Conservation (phyloP, 345 rosid genomes). For the Hibiscus trionum region DNA sequence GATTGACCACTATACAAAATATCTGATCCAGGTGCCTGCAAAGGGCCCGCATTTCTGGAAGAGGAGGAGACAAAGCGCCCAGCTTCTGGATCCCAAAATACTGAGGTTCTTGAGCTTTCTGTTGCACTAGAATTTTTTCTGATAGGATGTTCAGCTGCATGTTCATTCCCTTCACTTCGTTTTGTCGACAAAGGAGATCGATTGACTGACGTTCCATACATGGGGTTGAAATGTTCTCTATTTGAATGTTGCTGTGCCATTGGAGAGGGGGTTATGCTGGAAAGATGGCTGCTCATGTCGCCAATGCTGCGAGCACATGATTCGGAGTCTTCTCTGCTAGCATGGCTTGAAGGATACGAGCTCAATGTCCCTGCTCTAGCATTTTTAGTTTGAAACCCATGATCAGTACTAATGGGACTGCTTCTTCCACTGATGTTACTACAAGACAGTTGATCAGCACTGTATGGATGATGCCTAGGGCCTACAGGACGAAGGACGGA, state of each 20-base stretch:
- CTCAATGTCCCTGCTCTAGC: conserved; percentile 33
- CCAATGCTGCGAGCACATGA: conserved; percentile 47
- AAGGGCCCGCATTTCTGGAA: conserved; percentile 19
- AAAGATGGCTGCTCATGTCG: conserved; percentile 48
- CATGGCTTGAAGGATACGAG: conserved; percentile 49
- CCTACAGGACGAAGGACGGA: conserved; percentile 71
- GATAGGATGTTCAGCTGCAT: conserved; percentile 23
- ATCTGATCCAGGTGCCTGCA: conserved; percentile 44
- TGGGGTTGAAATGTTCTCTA: conserved; percentile 68
- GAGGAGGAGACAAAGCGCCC: conserved; percentile 70
- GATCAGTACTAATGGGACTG: conserved; percentile 60
- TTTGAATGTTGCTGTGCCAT: conserved; percentile 32
- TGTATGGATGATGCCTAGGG: conserved; percentile 45
- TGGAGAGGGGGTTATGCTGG: conserved; percentile 38
- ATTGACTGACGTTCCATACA: conserved; percentile 50
- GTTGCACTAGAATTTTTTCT: conserved; percentile 30
- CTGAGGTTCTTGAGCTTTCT: conserved; percentile 44
- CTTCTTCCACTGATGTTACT: conserved; percentile 71
- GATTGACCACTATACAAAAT: conserved; percentile 49
- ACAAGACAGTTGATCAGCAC: conserved; percentile 41
- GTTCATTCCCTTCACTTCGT: conserved; percentile 28
- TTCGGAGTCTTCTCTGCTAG: conserved; percentile 58
- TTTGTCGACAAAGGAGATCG: conserved; percentile 47
- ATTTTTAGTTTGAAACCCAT: conserved; percentile 33
- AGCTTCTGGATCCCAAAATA: conserved; percentile 87